Percentiles rank a stretch among this genome's conserved stretches.
These are phyloP conservation scores for Zoysia japonica DNA, from an alignment of 176 grass and related monocot species.

Conservation along the genomic window DNA sequence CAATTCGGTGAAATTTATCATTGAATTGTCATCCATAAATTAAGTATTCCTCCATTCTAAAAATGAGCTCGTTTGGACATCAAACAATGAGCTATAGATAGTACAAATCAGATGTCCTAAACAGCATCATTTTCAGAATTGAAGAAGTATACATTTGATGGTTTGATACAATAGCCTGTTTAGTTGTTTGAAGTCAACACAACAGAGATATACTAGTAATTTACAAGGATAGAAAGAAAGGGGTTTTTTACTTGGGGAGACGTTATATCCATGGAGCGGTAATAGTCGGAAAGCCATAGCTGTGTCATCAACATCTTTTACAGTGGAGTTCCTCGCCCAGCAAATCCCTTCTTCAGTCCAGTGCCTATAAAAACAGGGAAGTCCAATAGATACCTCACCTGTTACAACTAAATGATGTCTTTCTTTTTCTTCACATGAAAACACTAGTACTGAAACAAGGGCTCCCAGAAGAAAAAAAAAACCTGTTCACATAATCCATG, in stretches of 20 bases:
- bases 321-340: conserved; percentile 73
- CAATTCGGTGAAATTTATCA: background rate
- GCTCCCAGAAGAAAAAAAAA: background rate
- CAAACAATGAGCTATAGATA: too few relatives aligned
- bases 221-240: background rate
- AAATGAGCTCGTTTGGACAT: too few relatives aligned
- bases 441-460: background rate
- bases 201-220: background rate
- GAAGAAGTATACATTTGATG: background rate
- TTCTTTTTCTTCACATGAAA: background rate
- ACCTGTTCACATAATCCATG: conserved; percentile 81
- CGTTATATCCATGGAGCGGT: conserved; percentile 71
- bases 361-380: conserved; percentile 42
- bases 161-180: background rate
- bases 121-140: too few relatives aligned
- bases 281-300: conserved; percentile 89
- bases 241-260: conserved; percentile 56
- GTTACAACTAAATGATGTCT: background rate
- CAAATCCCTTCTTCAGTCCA: conserved; percentile 89
- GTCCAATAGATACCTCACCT: background rate
- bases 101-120: too few relatives aligned
- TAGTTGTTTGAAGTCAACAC: background rate
- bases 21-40: too few relatives aligned
- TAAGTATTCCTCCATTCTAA: too few relatives aligned
- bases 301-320: conserved; percentile 83